phyloP scores from a whole-genome alignment of 148 eudicot species.

The Rhododendron ovatum region DNA sequence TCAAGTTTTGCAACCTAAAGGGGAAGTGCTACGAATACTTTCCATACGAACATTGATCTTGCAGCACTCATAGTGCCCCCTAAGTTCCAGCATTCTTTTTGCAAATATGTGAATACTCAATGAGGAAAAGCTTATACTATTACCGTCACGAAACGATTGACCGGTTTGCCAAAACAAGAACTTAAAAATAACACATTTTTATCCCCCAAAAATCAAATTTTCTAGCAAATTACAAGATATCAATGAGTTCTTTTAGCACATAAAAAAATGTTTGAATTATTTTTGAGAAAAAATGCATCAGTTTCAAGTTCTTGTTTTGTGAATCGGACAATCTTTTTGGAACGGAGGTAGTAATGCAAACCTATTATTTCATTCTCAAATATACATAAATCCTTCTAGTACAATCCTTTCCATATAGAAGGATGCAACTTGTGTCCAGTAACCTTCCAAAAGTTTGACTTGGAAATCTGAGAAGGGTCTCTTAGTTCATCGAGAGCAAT shows the following conservation, averaged over 20 bases:
- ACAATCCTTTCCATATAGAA: background rate
- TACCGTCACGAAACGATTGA: background rate
- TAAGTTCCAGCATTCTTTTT: background rate
- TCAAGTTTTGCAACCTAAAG: background rate
- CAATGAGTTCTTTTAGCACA: too few relatives aligned
- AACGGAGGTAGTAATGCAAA: background rate
- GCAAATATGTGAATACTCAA: background rate
- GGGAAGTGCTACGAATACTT: background rate
- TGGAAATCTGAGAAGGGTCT: background rate
- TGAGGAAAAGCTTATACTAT: background rate
- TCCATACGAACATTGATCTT: background rate
- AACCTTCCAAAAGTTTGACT: background rate
- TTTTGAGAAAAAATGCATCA: too few relatives aligned
- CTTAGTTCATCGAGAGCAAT: background rate
- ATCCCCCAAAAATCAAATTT: background rate
- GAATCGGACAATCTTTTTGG: too few relatives aligned
- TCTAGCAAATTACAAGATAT: background rate
- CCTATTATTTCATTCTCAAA: background rate
- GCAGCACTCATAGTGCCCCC: background rate
- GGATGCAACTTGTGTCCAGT: background rate
- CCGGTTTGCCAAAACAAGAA: background rate
- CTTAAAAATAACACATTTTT: background rate
- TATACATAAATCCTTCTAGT: too few relatives aligned
- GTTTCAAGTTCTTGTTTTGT: too few relatives aligned
- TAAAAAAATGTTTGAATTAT: too few relatives aligned